These are phyloP conservation scores for Persicaria tinctoria DNA, from an alignment of 148 eudicot species.

Conservation along the genomic window DNA sequence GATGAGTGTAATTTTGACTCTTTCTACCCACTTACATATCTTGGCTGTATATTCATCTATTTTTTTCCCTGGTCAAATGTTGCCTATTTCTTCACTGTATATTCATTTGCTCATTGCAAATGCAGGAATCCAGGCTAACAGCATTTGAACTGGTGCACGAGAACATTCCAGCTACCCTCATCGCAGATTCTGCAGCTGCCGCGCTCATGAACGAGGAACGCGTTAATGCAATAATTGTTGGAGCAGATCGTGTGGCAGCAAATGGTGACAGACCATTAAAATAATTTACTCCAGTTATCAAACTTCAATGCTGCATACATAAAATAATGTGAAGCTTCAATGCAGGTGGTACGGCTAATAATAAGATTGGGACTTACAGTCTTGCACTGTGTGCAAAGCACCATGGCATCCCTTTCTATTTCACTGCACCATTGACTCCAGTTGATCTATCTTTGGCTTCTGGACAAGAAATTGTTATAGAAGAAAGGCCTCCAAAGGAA, in stretches of 20 bases:
- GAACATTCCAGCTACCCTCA: constrained; percentile 80
- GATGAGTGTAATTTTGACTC: no score
- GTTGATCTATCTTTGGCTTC: no score
- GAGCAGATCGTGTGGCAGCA: constrained; percentile 97
- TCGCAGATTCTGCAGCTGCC: constrained; percentile 97
- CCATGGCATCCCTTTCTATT: no score
- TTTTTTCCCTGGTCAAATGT: neutral
- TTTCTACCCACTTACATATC: neutral
- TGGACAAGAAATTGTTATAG: no score
- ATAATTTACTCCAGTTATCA: neutral
- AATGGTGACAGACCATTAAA: constrained; percentile 42
- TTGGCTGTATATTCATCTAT: neutral
- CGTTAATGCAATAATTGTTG: constrained; percentile 81
- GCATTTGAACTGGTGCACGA: constrained; percentile 97
- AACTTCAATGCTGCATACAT: neutral
- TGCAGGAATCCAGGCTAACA: constrained; percentile 90
- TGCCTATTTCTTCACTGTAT: neutral
- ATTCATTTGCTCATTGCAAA: constrained; percentile 11
- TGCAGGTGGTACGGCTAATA: constrained; percentile 96
- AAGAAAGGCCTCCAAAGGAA: no score
- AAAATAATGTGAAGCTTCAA: neutral
- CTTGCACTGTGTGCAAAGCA: no score
- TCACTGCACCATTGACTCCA: no score
- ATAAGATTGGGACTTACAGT: constrained; percentile 94
- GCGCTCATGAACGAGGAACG: constrained; percentile 81